Evolutionary conservation across 495 filamentous ascomycete species (phyloP).

Genomic region (Trypethelium eluteriae): DNA sequence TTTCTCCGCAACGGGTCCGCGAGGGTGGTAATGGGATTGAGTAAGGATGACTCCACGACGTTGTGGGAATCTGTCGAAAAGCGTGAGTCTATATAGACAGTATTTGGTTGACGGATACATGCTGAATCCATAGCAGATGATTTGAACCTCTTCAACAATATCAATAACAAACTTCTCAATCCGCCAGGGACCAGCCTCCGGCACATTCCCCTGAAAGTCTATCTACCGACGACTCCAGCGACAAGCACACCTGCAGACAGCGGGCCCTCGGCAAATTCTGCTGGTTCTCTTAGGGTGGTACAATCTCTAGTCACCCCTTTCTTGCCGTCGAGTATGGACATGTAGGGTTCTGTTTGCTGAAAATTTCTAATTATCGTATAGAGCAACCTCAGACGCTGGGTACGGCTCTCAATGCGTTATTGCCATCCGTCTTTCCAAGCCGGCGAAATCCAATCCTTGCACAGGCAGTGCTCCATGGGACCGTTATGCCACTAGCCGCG

Average conservation of each 20-base stretch:
- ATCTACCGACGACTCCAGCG: slow-evolving; percentile 61
- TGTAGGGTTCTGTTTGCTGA: slow-evolving; percentile 54
- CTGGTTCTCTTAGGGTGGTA: slow-evolving; percentile 42
- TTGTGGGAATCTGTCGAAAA: slow-evolving; percentile 81
- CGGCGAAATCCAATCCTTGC: slow-evolving; percentile 79
- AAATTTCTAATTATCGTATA: slow-evolving; percentile 21
- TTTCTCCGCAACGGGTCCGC: slow-evolving; percentile 86
- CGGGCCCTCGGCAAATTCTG: slow-evolving; percentile 42
- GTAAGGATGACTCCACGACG: slow-evolving; percentile 75
- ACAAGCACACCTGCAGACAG: slow-evolving; percentile 29
- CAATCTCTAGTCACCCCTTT: slow-evolving; percentile 33
- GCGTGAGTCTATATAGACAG: slow-evolving; percentile 45
- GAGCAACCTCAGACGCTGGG: slow-evolving; percentile 72
- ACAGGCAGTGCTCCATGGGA: slow-evolving; percentile 84
- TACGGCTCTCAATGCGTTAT: slow-evolving; percentile 61
- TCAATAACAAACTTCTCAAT: slow-evolving; percentile 73
- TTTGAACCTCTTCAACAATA: slow-evolving; percentile 58
- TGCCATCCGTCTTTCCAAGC: slow-evolving; percentile 83
- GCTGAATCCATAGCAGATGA: slow-evolving; percentile 50
- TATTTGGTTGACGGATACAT: neutral
- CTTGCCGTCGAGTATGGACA: slow-evolving; percentile 25
- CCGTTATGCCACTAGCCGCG: slow-evolving; percentile 70
- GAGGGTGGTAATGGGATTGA: slow-evolving; percentile 85
- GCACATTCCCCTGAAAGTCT: slow-evolving; percentile 78
- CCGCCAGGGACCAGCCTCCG: slow-evolving; percentile 61